Evolutionary conservation across 2,329 filamentous ascomycete species (phyloP).

Genomic region (Neofusicoccum kwambonambiense): DNA sequence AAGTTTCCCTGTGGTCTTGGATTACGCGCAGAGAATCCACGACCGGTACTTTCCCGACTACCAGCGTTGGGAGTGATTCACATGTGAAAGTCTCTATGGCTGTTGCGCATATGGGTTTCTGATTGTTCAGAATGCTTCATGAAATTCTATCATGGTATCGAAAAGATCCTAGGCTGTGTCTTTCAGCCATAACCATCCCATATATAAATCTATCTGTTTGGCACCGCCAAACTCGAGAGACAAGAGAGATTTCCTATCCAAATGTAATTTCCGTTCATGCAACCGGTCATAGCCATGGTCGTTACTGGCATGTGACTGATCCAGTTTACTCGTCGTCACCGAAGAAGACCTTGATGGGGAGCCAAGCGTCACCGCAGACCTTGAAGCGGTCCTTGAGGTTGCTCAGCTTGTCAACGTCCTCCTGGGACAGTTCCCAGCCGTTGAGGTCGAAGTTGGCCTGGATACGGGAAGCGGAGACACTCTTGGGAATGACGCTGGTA

Average conservation of each 20-base stretch:
- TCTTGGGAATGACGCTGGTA: constrained; percentile 84
- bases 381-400: constrained; percentile 72
- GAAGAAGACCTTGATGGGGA: constrained; percentile 78
- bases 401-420: constrained; percentile 69
- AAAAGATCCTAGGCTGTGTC: constrained; percentile 1
- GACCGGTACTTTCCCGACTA: constrained; percentile 60
- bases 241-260: not conserved
- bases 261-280: not conserved
- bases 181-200: not conserved
- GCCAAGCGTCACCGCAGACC: constrained; percentile 67
- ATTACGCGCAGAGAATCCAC: constrained; percentile 60
- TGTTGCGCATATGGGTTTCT: not conserved
- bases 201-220: constrained; percentile 3
- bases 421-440: constrained; percentile 69
- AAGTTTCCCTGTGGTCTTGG: constrained; percentile 49
- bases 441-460: constrained; percentile 72
- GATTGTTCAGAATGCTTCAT: not conserved
- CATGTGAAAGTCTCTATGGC: too few relatives aligned
- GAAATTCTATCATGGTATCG: constrained; percentile 10
- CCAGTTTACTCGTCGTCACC: constrained; percentile 69
- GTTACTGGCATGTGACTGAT: not conserved
- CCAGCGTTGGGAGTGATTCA: constrained; percentile 34
- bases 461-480: constrained; percentile 70
- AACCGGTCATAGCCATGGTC: not conserved
- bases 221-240: not conserved